Evolutionary conservation across 2,329 filamentous ascomycete genomes (phyloP).

Genomic region (Aspergillus eucalypticola): DNA sequence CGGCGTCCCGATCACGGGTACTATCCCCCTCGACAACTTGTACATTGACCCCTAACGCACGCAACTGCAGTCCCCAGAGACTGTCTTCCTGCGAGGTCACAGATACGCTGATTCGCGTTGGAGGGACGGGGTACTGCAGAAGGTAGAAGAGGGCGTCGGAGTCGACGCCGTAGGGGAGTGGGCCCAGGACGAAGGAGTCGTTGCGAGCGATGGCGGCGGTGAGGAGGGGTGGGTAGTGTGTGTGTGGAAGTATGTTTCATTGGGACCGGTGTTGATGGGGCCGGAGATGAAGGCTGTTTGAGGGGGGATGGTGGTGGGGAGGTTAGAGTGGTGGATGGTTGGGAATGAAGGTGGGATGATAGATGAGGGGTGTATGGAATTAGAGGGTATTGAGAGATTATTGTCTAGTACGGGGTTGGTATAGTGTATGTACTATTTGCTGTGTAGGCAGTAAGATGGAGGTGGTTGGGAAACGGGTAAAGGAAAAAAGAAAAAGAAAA

Average conservation of each 20-base stretch:
- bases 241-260: slow-evolving; percentile 29
- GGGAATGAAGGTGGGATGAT: no score
- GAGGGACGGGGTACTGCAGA: not conserved
- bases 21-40: slow-evolving; percentile 19
- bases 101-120: slow-evolving; percentile 27
- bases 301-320: no score
- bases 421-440: no score
- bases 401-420: no score
- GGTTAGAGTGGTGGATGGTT: no score
- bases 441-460: no score
- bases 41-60: slow-evolving; percentile 17
- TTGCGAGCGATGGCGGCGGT: slow-evolving; percentile 20
- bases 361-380: no score
- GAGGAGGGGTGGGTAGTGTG: slow-evolving; percentile 30
- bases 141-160: slow-evolving; percentile 25
- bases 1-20: slow-evolving; percentile 32
- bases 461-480: no score
- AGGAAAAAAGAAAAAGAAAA: not conserved
- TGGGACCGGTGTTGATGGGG: slow-evolving; percentile 29
- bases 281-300: slow-evolving; percentile 36
- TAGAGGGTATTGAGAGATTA: no score
- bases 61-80: slow-evolving; percentile 20
- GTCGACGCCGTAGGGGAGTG: slow-evolving; percentile 26
- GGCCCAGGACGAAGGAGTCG: slow-evolving; percentile 28
- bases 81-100: slow-evolving; percentile 26